Evolutionary conservation across 2,329 filamentous ascomycete genomes (phyloP).

Genomic region (Knufia fluminis): DNA sequence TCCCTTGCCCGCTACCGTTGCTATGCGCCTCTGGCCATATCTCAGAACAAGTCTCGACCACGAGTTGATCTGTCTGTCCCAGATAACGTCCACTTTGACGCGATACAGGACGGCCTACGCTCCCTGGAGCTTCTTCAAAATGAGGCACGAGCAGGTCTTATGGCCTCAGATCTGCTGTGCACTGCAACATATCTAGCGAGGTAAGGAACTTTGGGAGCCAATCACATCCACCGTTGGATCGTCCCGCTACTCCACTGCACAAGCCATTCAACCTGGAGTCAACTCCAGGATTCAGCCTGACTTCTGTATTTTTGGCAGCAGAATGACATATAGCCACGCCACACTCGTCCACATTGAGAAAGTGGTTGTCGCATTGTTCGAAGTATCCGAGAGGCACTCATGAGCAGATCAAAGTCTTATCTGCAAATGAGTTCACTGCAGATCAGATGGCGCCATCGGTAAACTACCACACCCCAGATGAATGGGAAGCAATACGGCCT

Average conservation of each 20-base stretch:
- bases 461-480: constrained; percentile 5
- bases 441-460: neutral
- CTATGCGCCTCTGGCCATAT: too few relatives aligned
- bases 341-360: neutral
- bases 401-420: neutral
- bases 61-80: too few relatives aligned
- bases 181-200: neutral
- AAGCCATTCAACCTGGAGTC: neutral
- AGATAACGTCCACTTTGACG: too few relatives aligned
- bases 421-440: neutral
- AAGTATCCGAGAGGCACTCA: neutral
- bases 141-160: neutral
- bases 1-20: too few relatives aligned
- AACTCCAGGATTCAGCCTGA: neutral
- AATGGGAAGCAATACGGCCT: constrained; percentile 6
- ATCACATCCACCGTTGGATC: neutral
- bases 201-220: neutral
- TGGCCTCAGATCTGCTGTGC: neutral
- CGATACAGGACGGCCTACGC: too few relatives aligned
- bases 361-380: neutral
- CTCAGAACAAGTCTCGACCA: too few relatives aligned
- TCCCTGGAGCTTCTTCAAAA: too few relatives aligned
- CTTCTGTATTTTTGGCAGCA: neutral
- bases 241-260: neutral
- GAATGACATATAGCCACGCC: neutral